Evolutionary conservation across 169 alveolate species (phyloP), one percentile per base, ranked within the genome.

Genomic region (Plasmodium inui): DNA sequence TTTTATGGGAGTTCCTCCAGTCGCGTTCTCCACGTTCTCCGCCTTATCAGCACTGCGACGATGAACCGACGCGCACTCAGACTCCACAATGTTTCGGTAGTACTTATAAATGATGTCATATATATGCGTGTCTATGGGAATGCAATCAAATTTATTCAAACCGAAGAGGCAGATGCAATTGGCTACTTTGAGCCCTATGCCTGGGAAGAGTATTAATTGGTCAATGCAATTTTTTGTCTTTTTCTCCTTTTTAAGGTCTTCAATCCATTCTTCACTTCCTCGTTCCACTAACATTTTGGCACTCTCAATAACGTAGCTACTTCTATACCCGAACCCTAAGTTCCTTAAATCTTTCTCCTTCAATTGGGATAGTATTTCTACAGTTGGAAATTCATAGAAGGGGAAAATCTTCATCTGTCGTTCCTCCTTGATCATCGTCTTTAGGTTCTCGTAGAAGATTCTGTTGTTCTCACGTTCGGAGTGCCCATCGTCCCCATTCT

Each of bases 61-160:
- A 7, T 46, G 17, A 79, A 37, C 22, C 3, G 72, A 2, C 17
- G 19, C 39, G n/a, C 71, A 26, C n/a, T 26, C 79, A 22, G 44
- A 41, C 19, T 80, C 84, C 53, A 89, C 82, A 37, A 89, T 50
- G 34, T 89, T 41, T 6, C 70, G 81, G 82, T 89, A 89, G 46
- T 89, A 89, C 74, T 78, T 89, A 30, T 89, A 81, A 2, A 89
- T 89, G 37, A 89, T 89, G 50, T 89, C 94, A 89, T 89, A 93
- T 41, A 98, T 96, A 85, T 98, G 99, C 17, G 98, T 97, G 92
- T 98, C 99, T n/a, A 98, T 98, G 10, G 99, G 99, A 14, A 98
- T 97, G 39, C 95, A 90, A 55, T 96, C 96, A 12, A 94, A 84
- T 81, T 95, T 94, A 46, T 98, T 97, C 61, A 98, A 81, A n/a